Evolutionary conservation across 2,329 filamentous ascomycete species (phyloP).

Genomic region (Epichloe brachyelytri): DNA sequence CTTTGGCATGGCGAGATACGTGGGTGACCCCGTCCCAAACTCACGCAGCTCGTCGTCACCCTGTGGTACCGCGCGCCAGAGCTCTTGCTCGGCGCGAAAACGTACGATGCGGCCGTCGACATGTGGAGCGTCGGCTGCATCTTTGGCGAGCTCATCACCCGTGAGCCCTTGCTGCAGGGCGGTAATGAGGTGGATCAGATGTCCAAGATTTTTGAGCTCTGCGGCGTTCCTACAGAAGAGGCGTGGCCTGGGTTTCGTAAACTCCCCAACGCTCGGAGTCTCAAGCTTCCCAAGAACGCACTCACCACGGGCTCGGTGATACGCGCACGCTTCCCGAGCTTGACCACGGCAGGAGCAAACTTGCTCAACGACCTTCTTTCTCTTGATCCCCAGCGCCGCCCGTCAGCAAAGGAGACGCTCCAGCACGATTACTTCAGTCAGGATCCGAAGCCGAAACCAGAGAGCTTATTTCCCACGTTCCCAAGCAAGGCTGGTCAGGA

Average conservation of each 20-base stretch:
- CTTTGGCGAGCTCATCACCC: constrained; percentile 78
- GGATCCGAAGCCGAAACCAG: constrained; percentile 78
- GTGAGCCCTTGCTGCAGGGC: constrained; percentile 73
- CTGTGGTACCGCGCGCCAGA: constrained; percentile 95
- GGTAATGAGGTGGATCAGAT: constrained; percentile 89
- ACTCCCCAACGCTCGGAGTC: constrained; percentile 70
- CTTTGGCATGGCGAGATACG: constrained; percentile 94
- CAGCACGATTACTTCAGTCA: constrained; percentile 76
- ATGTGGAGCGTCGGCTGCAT: constrained; percentile 97
- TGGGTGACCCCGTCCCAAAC: constrained; percentile 59
- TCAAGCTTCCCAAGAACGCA: constrained; percentile 51
- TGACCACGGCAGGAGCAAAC: constrained; percentile 61
- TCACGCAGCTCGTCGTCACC: constrained; percentile 90
- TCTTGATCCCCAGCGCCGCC: constrained; percentile 60
- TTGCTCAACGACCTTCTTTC: constrained; percentile 59
- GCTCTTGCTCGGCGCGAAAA: constrained; percentile 66
- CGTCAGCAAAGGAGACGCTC: constrained; percentile 61
- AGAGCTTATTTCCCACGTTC: constrained; percentile 92
- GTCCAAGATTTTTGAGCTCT: constrained; percentile 75
- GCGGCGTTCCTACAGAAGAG: constrained; percentile 71
- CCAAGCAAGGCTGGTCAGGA: constrained; percentile 92
- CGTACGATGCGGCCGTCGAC: constrained; percentile 68
- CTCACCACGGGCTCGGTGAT: constrained; percentile 39
- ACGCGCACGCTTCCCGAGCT: constrained; percentile 65
- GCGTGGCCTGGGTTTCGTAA: constrained; percentile 79